Evolutionary conservation across 2,329 filamentous ascomycete species (phyloP), one percentile per base, ranked within the genome.

Genomic region (Blastomyces emzantsi): DNA sequence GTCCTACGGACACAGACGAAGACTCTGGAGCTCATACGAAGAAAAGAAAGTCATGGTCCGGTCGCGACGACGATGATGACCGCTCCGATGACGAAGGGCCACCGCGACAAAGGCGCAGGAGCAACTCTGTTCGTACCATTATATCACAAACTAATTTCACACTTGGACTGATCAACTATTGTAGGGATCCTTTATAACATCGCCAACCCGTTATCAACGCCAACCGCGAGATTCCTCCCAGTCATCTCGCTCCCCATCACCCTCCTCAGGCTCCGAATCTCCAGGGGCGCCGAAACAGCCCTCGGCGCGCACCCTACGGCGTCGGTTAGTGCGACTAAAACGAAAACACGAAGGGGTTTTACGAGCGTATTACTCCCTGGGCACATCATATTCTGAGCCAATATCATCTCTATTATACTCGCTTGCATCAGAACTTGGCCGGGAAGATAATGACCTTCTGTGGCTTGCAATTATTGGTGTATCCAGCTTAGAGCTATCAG

Each of bases 381-480:
- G 94, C 51, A 88, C 90, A 2, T 96, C 92, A 1, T 97, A 96
- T 73, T 93, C 93, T 0, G 94, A 99, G 73, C 94, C 94, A 0
- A 90, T 97, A 63, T 94, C 92, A 0, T 96, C 92, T 0, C 88
- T 97, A 78, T 85, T 97, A 72, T 99, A 97, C 76, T 95, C 92
- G 0, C 82, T 99, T 17, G 94, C 93, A 1, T 96, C 92, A 1
- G 94, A 97, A 72, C 85, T 99, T 7, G 94, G 94, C 66, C 89
- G 92, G 62, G 94, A 97, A 80, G 93, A 97, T 75, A 99, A 97
- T 70, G 92, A 99, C 70, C 81, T 97, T 28, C 82, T 99, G 17
- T 99, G 94, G 94, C 83, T 96, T 64, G 87, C 92, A 6, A 96
- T 97, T 71, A 90, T 99, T 33, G 94, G 94, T 6, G 90, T 96